Evolutionary conservation across 345 rosid genomes (phyloP).

Genomic region (Populus davidiana): DNA sequence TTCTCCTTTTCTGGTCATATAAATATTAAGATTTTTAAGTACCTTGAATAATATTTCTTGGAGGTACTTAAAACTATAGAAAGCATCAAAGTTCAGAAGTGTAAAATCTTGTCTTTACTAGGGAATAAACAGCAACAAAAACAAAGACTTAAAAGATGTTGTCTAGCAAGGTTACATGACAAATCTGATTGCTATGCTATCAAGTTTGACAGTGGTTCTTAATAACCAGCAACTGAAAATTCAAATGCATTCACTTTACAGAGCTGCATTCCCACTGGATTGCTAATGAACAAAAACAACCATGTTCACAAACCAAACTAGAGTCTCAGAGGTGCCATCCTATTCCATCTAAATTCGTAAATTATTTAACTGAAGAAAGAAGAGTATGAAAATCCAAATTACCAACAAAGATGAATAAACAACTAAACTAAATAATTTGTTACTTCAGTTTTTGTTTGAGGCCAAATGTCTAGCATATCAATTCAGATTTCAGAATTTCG

Average conservation of each 20-base stretch:
- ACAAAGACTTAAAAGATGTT: neutral
- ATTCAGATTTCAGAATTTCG: neutral
- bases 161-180: neutral
- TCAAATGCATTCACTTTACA: neutral
- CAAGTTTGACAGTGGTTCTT: neutral
- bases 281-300: neutral
- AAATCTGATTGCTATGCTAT: neutral
- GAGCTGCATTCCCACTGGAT: neutral
- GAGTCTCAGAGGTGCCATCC: neutral
- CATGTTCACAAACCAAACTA: neutral
- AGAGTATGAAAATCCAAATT: neutral
- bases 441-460: neutral
- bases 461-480: neutral
- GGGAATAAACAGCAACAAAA: neutral
- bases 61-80: neutral
- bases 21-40: neutral
- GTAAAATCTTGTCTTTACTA: neutral
- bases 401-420: neutral
- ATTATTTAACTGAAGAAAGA: neutral
- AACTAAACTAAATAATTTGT: neutral
- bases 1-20: conserved; percentile 66
- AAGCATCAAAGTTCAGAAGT: neutral
- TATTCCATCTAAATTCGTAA: neutral
- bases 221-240: neutral
- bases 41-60: neutral